Evolutionary conservation across 2,329 filamentous ascomycete species (phyloP).

Genomic region (Lasiodiplodia theobromae): DNA sequence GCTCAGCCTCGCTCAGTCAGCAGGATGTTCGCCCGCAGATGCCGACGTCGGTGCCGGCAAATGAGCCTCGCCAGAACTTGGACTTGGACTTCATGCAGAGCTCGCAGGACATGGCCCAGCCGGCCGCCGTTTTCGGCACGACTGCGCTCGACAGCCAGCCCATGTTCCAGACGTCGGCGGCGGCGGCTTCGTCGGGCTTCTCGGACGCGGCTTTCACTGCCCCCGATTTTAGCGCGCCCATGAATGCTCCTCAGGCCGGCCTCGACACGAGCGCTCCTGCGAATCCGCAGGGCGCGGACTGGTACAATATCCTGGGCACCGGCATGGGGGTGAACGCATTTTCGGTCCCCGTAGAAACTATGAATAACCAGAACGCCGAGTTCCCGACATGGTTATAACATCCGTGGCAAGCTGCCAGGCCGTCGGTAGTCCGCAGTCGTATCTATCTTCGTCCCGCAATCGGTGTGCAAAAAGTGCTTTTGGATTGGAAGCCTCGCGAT

Average conservation of each 20-base stretch:
- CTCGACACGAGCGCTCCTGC: slow-evolving; percentile 25
- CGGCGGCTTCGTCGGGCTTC: slow-evolving; percentile 1
- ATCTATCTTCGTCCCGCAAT: slow-evolving; percentile 14
- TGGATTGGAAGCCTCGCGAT: slow-evolving; percentile 18
- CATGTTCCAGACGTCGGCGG: slow-evolving; percentile 32
- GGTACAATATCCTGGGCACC: slow-evolving; percentile 33
- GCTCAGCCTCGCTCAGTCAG: slow-evolving; percentile 35
- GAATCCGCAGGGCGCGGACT: slow-evolving; percentile 37
- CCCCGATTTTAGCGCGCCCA: slow-evolving; percentile 6
- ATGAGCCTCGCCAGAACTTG: slow-evolving; percentile 37
- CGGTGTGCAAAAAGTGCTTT: slow-evolving; percentile 5
- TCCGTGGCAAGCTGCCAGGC: slow-evolving; percentile 30
- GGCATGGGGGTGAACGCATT: slow-evolving; percentile 27
- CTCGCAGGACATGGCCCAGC: slow-evolving; percentile 23
- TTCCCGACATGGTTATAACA: slow-evolving; percentile 42
- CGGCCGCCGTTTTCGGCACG: slow-evolving; percentile 9
- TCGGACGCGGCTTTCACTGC: slow-evolving; percentile 19
- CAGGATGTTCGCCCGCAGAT: slow-evolving; percentile 35
- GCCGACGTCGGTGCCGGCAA: slow-evolving; percentile 38
- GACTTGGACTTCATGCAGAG: slow-evolving; percentile 42
- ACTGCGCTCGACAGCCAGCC: slow-evolving; percentile 20
- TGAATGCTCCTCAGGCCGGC: slow-evolving; percentile 13
- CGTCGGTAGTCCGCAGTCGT: slow-evolving; percentile 6
- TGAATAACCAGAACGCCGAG: slow-evolving; percentile 36
- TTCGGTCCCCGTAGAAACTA: slow-evolving; percentile 16